These are phyloP conservation scores for Rutidosis leptorrhynchoides DNA, from an alignment of 129 eudicot genomes.

Conservation along the genomic window DNA sequence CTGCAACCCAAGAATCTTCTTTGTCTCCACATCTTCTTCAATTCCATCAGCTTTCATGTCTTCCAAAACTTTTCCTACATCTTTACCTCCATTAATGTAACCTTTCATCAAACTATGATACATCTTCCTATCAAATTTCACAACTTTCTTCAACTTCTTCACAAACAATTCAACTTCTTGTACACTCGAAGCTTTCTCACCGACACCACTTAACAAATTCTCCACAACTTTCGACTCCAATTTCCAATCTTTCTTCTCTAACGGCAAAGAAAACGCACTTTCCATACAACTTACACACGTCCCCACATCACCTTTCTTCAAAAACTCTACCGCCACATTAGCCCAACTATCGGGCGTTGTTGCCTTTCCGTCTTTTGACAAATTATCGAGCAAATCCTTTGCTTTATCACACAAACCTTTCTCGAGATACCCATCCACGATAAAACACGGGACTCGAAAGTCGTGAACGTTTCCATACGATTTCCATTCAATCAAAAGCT, in stretches of 20 bases:
- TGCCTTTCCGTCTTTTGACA: conserved; percentile 32
- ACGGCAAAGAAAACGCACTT: conserved; percentile 35
- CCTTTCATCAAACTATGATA: conserved; percentile 50
- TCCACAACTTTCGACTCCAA: conserved; percentile 32
- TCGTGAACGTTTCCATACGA: conserved; percentile 64
- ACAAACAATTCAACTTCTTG: conserved; percentile 43
- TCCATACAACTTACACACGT: conserved; percentile 43
- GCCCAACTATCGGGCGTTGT: conserved; percentile 51
- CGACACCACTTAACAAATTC: conserved; percentile 34
- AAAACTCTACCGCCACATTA: conserved; percentile 37
- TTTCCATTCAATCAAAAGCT: conserved; percentile 63
- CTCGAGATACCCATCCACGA: conserved; percentile 41
- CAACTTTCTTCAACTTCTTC: conserved; percentile 33
- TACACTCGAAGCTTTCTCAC: conserved; percentile 38
- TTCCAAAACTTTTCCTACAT: conserved; percentile 35
- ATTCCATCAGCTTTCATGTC: conserved; percentile 56
- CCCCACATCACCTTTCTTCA: conserved; percentile 45
- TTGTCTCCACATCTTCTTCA: conserved; percentile 51
- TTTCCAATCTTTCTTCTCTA: conserved; percentile 42
- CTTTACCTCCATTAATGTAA: conserved; percentile 43
- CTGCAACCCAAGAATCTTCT: conserved; percentile 36
- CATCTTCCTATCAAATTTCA: conserved; percentile 45
- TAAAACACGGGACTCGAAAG: conserved; percentile 48
- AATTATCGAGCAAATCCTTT: conserved; percentile 42
- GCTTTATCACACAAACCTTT: conserved; percentile 53